Conservation (phyloP, 2,329 filamentous ascomycete species). For the Thielaviopsis musarum region DNA sequence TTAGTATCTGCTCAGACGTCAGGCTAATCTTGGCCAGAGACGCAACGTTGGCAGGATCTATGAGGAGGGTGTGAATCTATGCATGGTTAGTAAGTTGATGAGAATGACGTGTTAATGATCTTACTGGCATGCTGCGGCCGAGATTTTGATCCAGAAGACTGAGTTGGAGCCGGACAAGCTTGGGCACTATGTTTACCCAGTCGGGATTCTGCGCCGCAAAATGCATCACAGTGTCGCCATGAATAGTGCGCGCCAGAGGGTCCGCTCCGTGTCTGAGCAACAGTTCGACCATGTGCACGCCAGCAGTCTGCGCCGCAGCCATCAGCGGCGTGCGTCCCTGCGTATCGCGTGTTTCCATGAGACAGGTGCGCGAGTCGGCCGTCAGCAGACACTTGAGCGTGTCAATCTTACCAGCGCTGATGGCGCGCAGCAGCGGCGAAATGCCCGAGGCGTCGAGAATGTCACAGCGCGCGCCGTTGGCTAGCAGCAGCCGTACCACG, state of each 20-base stretch:
- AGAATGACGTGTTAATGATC: neutral
- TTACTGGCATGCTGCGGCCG: neutral
- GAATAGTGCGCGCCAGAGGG: neutral
- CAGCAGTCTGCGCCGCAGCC: neutral
- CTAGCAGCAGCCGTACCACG: neutral
- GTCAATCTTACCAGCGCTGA: neutral
- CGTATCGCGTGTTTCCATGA: neutral
- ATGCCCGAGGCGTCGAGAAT: neutral
- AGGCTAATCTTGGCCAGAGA: neutral
- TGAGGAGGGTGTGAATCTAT: neutral
- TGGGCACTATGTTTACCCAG: neutral
- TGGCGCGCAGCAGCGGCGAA: neutral
- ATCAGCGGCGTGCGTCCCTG: slow-evolving; percentile 3
- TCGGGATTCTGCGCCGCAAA: neutral
- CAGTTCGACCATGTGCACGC: neutral
- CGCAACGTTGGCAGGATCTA: neutral
- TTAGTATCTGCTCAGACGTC: neutral
- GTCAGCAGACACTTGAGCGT: neutral
- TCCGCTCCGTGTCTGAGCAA: neutral
- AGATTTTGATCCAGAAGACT: neutral
- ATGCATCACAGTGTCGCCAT: neutral
- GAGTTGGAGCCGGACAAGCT: no score
- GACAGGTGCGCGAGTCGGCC: neutral
- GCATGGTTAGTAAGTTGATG: neutral
- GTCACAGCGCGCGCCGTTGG: neutral